A percentile compares a stretch with the other conserved stretches of the same genome.
These are phyloP conservation scores for Penicillium thymicola DNA, from an alignment of 2,329 filamentous ascomycete species.

Conservation along the genomic window DNA sequence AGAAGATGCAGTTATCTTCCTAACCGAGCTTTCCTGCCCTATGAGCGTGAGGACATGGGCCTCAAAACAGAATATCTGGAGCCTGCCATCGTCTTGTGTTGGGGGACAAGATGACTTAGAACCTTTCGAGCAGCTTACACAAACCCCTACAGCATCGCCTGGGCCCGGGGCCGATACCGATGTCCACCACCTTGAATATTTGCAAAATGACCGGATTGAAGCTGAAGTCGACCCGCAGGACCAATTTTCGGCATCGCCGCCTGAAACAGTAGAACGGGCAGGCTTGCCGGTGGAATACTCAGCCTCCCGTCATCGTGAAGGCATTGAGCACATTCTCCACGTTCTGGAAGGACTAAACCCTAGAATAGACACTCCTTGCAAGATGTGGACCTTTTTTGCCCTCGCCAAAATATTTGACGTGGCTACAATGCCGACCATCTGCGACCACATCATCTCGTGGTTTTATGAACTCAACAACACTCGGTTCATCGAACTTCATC, in stretches of 20 bases:
- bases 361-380: constrained; percentile 61
- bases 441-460: constrained; percentile 56
- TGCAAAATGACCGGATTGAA: background rate
- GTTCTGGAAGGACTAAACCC: constrained; percentile 54
- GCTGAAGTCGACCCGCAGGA: background rate
- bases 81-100: constrained; percentile 41
- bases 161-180: background rate
- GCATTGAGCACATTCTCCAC: constrained; percentile 61
- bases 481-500: constrained; percentile 60
- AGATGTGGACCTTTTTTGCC: constrained; percentile 64
- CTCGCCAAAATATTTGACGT: constrained; percentile 58
- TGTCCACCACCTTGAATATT: background rate
- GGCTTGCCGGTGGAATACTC: constrained; percentile 56
- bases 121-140: background rate
- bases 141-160: background rate
- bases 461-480: constrained; percentile 54
- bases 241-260: background rate
- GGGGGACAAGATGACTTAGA: constrained; percentile 49
- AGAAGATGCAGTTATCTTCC: constrained; percentile 59
- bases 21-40: constrained; percentile 59
- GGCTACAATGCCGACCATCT: constrained; percentile 30
- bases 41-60: constrained; percentile 57
- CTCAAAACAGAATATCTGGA: constrained; percentile 37
- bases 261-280: background rate
- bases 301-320: constrained; percentile 59